Evolutionary conservation across 1,284 basidiomycete species (phyloP), one percentile per base, ranked within the genome.

Genomic region (Microstroma glucosiphilum): DNA sequence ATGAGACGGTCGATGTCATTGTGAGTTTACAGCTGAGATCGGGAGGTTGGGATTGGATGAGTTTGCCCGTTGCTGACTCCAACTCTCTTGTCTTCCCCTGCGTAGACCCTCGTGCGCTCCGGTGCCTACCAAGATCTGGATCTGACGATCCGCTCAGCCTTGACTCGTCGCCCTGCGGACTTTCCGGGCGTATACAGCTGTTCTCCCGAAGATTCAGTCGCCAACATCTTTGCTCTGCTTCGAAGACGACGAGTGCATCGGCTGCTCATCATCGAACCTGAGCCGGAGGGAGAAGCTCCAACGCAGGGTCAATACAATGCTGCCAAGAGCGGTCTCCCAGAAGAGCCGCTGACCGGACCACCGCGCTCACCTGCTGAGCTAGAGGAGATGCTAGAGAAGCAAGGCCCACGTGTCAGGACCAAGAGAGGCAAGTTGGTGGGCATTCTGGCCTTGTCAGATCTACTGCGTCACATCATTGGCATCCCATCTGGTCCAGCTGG

Each of bases 1-100:
- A 98, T 80, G 96, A 99, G 81, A 96, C 94, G 1, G 96, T 99
- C 21, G 96, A 99, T 82, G 94, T 98, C 57, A 96, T 98, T 68
- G 30, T 37, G 30, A 37, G 30, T 37, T 92, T 94, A 80, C 79
- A 37, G 3, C 4, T 37, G 30, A 37, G 9, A 9, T 4, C 30
- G 30, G 30, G 9, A 9, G 30, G 90, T 86, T 0, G 1, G 11
- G 4, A 17, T 6, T 30, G 13, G 21, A 15, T 21, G 3, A n/a
- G 15, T 13, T 21, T 53, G 7, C 26, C 15, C 12, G 25, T 17
- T 56, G 12, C 23, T 15, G 15, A 17, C 53, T 21, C 13, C 25
- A 8, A 7, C 23, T 21, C 46, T 9, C 13, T 25, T 63, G 61
- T 9, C 30, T 37, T 3, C 30, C 4, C 3, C 30, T 37, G 30